Conservation (phyloP, 2,329 filamentous ascomycete genomes). For the Epichloe scottii region DNA sequence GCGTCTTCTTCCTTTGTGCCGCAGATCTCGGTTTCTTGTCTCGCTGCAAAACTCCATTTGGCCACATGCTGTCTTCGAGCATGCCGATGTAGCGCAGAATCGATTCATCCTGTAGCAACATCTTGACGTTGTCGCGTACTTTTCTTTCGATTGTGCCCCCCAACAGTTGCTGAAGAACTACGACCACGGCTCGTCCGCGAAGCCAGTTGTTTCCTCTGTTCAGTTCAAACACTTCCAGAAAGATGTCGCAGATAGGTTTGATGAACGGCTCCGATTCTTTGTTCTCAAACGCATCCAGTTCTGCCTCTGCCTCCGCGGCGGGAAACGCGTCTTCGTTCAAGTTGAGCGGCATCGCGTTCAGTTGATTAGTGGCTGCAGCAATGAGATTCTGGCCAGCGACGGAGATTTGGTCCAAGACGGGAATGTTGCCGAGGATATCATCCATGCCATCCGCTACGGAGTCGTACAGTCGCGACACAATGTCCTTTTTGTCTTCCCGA, state of each 20-base stretch:
- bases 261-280: constrained; percentile 88
- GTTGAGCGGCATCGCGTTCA: constrained; percentile 41
- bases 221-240: constrained; percentile 88
- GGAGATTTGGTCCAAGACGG: constrained; percentile 87
- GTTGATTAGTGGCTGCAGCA: constrained; percentile 57
- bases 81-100: constrained; percentile 63
- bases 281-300: constrained; percentile 85
- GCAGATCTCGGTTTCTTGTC: constrained; percentile 45
- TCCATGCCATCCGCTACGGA: constrained; percentile 97
- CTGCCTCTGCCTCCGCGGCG: constrained; percentile 76
- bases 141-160: constrained; percentile 95
- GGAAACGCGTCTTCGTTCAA: constrained; percentile 37
- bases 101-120: constrained; percentile 64
- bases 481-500: constrained; percentile 61
- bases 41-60: constrained; percentile 45
- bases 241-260: constrained; percentile 95
- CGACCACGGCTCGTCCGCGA: constrained; percentile 84
- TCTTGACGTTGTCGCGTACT: constrained; percentile 70
- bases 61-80: constrained; percentile 73
- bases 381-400: constrained; percentile 85
- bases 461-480: constrained; percentile 90
- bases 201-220: constrained; percentile 97
- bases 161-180: constrained; percentile 88
- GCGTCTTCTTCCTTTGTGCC: constrained; percentile 65
- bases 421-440: constrained; percentile 91